A percentile compares a stretch with the other conserved stretches of the same genome.
phyloP scores from a whole-genome alignment of 257 asterid genomes.

The Ilex aquifolium region DNA sequence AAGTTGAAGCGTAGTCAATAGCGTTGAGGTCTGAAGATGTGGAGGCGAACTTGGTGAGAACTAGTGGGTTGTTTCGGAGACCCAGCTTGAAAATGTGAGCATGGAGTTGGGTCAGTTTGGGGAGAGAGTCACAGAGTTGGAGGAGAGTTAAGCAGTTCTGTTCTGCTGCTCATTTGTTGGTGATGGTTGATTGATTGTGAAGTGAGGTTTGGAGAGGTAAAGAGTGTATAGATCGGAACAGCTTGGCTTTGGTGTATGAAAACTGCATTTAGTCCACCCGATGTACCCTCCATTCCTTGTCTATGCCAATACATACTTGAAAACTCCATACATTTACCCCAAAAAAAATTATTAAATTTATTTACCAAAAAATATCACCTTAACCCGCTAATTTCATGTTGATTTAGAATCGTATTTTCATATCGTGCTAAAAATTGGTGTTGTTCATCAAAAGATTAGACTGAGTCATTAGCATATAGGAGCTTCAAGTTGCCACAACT shows the following conservation, averaged over 20 bases:
- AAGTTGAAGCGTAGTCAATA: slow-evolving; percentile 48
- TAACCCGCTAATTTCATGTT: too few species aligned
- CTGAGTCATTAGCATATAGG: too few species aligned
- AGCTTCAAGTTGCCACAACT: too few species aligned
- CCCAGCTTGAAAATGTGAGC: slow-evolving; percentile 54
- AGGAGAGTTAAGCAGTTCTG: slow-evolving; percentile 62
- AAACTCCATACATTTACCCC: too few species aligned
- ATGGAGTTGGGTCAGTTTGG: slow-evolving; percentile 59
- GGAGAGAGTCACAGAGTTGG: slow-evolving; percentile 49
- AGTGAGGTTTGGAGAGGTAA: background rate
- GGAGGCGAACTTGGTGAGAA: slow-evolving; percentile 69
- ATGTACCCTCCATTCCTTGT: too few species aligned
- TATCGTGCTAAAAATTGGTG: too few species aligned
- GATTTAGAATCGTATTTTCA: too few species aligned
- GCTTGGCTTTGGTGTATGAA: slow-evolving; percentile 17
- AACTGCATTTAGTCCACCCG: slow-evolving; percentile 8
- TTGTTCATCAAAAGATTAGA: too few species aligned
- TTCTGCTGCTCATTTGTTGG: slow-evolving; percentile 47
- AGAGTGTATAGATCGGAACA: slow-evolving; percentile 2
- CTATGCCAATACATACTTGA: too few species aligned
- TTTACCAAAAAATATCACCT: too few species aligned
- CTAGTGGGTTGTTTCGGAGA: slow-evolving; percentile 45
- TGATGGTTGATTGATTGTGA: background rate
- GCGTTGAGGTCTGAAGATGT: slow-evolving; percentile 47
- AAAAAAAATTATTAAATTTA: too few species aligned